phyloP scores from a whole-genome alignment of 208 protist species.

The Crithidia acanthocephali region DNA sequence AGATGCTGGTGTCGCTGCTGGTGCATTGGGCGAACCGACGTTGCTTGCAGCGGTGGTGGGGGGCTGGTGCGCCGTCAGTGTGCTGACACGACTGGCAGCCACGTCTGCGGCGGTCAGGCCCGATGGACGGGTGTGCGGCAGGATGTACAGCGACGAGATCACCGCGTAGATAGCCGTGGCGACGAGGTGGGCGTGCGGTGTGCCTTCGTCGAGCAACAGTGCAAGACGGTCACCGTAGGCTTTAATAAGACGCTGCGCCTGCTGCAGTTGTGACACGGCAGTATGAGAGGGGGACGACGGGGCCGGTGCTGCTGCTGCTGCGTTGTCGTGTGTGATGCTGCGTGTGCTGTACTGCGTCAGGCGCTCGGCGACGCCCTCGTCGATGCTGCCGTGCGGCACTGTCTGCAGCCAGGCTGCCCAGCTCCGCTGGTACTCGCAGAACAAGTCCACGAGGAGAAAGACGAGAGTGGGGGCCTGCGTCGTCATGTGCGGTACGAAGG shows the following conservation, averaged over 20 bases:
- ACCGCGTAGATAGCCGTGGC: constrained; percentile 48
- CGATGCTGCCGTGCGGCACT: constrained; percentile 15
- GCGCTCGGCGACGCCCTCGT: constrained; percentile 7
- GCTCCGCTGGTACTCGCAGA: constrained; percentile 28
- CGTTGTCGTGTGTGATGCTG: constrained; percentile 11
- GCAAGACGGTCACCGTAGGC: constrained; percentile 37
- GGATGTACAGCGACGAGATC: constrained; percentile 54
- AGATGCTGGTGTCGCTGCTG: not conserved
- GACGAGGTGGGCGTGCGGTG: constrained; percentile 54
- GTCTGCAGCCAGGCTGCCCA: constrained; percentile 23
- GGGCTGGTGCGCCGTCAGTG: not conserved
- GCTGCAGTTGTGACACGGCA: constrained; percentile 11
- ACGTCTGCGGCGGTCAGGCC: constrained; percentile 8
- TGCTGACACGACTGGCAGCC: not conserved
- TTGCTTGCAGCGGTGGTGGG: not conserved
- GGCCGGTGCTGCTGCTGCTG: not conserved
- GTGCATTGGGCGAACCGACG: not conserved
- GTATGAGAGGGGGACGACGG: not conserved
- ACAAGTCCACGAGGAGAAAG: constrained; percentile 30
- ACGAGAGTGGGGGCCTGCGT: constrained; percentile 52
- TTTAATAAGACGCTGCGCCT: constrained; percentile 24
- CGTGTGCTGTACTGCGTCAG: constrained; percentile 17
- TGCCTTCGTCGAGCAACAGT: constrained; percentile 49
- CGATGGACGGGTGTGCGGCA: constrained; percentile 36
- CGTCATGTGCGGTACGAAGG: constrained; percentile 60